Evolutionary conservation across 1,284 basidiomycete genomes (phyloP).

Genomic region (Farysia itapuensis): DNA sequence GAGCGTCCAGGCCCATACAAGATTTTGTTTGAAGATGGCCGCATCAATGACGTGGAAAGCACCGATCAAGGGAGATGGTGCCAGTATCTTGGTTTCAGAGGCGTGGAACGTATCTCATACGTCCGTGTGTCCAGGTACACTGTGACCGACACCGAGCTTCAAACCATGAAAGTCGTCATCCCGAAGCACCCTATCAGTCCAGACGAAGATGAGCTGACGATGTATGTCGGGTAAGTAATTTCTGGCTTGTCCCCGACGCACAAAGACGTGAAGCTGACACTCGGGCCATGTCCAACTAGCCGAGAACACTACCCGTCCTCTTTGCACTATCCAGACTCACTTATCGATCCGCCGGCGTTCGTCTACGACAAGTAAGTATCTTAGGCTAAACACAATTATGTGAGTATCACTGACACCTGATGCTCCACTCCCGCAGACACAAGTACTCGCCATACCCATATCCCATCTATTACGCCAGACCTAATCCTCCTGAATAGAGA

Average conservation of each 20-base stretch:
- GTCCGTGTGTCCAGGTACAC: constrained; percentile 53
- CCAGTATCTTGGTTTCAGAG: constrained; percentile 55
- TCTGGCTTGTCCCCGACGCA: too few species aligned
- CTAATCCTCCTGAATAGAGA: neutral
- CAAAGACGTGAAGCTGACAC: too few species aligned
- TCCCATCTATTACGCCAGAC: constrained; percentile 33
- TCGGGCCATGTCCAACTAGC: too few species aligned
- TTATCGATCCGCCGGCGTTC: constrained; percentile 26
- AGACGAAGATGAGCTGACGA: constrained; percentile 30
- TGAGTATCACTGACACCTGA: neutral
- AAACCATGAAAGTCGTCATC: constrained; percentile 52
- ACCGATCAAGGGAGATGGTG: constrained; percentile 51
- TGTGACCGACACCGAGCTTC: constrained; percentile 55
- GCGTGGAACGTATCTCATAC: constrained; percentile 47
- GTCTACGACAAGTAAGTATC: constrained; percentile 40
- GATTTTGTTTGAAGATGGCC: constrained; percentile 66
- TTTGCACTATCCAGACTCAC: constrained; percentile 27
- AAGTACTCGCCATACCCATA: constrained; percentile 42
- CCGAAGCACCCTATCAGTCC: constrained; percentile 38
- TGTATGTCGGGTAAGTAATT: constrained; percentile 28
- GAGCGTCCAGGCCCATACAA: constrained; percentile 78
- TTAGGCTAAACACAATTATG: neutral
- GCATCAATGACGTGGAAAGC: constrained; percentile 63
- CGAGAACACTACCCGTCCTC: constrained; percentile 27
- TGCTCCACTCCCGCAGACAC: constrained; percentile 10